Percentiles rank a stretch among this genome's conserved stretches.
These are phyloP conservation scores for Diplodia sapinea DNA, from an alignment of 2,329 filamentous ascomycete genomes.

Conservation along the genomic window DNA sequence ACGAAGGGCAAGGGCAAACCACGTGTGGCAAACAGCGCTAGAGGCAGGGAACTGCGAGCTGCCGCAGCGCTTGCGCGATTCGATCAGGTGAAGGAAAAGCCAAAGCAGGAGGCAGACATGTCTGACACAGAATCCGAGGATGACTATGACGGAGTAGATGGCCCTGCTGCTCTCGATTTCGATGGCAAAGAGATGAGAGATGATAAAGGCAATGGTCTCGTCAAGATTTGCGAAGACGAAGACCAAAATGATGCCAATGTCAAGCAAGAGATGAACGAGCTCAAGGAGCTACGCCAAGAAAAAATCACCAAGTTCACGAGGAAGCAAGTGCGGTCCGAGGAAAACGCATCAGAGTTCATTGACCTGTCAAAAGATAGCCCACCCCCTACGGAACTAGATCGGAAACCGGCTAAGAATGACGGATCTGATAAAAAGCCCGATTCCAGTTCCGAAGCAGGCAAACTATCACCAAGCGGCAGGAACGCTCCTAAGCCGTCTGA, in stretches of 20 bases:
- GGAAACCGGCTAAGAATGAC: neutral
- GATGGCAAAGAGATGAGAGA: constrained; percentile 71
- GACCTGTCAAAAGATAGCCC: constrained; percentile 26
- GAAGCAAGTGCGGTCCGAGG: constrained; percentile 9
- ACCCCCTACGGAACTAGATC: neutral
- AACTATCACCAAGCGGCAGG: neutral
- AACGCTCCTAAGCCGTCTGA: neutral
- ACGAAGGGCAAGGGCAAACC: constrained; percentile 64
- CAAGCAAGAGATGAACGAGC: constrained; percentile 71
- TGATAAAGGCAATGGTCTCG: constrained; percentile 67
- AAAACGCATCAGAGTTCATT: neutral
- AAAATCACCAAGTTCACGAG: constrained; percentile 8
- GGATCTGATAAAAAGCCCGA: neutral
- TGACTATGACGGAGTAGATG: constrained; percentile 44
- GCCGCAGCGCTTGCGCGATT: constrained; percentile 79
- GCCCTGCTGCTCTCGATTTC: constrained; percentile 65
- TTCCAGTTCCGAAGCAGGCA: neutral
- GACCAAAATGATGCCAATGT: constrained; percentile 50
- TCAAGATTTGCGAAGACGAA: constrained; percentile 65
- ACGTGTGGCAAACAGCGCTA: constrained; percentile 73
- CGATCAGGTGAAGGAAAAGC: constrained; percentile 58
- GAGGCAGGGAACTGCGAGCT: constrained; percentile 76
- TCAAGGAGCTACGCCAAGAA: constrained; percentile 55
- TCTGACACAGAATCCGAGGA: constrained; percentile 39
- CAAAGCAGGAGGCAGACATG: constrained; percentile 44